Conservation (phyloP, 1,284 basidiomycete genomes). For the Austroboletus niveus region DNA sequence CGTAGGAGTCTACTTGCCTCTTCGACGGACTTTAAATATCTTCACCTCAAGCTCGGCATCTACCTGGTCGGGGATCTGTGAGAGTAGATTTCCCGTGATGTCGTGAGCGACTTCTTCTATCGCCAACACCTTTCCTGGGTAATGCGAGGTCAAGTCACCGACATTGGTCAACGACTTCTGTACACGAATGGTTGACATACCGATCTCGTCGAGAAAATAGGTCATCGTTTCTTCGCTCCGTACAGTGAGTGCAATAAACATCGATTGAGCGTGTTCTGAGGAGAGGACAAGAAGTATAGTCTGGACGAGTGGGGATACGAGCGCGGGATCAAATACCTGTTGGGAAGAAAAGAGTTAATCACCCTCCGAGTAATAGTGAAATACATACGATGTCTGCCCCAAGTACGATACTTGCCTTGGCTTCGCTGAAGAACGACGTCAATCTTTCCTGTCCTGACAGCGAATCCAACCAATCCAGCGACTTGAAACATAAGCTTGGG, state of each 20-base stretch:
- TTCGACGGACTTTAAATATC: constrained; percentile 36
- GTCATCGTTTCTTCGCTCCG: constrained; percentile 44
- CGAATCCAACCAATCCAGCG: constrained; percentile 66
- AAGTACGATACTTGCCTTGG: constrained; percentile 55
- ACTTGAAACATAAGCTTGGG: constrained; percentile 40
- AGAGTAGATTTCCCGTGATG: constrained; percentile 10
- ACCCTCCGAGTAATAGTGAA: background rate
- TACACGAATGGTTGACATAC: constrained; percentile 26
- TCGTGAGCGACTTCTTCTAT: constrained; percentile 24
- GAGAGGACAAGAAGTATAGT: constrained; percentile 51
- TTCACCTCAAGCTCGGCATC: constrained; percentile 36
- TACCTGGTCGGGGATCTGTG: constrained; percentile 22
- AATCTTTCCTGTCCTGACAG: constrained; percentile 31
- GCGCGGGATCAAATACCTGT: constrained; percentile 67
- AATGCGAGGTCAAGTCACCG: constrained; percentile 13
- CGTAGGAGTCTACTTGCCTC: constrained; percentile 3
- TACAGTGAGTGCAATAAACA: constrained; percentile 59
- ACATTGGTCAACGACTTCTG: background rate
- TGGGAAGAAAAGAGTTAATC: background rate
- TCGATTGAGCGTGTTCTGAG: constrained; percentile 27
- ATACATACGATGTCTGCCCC: constrained; percentile 66
- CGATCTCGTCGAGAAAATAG: constrained; percentile 38
- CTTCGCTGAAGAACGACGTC: constrained; percentile 34
- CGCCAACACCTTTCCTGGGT: constrained; percentile 18
- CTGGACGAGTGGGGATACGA: constrained; percentile 57